Conservation (phyloP, 73 alveolate species). For the Blepharisma japonicum region DNA sequence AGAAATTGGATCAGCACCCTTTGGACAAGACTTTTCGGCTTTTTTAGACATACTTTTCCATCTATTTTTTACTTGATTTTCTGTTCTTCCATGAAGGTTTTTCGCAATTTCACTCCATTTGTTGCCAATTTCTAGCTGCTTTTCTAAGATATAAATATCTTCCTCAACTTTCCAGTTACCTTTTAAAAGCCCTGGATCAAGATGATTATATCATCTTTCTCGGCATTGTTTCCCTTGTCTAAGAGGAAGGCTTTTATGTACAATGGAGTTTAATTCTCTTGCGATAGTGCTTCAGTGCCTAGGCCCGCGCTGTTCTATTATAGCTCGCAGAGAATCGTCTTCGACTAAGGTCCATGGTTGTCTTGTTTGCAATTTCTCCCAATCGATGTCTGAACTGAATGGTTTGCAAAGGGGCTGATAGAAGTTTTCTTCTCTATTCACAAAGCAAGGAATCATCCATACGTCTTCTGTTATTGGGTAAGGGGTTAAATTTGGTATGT, state of each 20-base stretch:
- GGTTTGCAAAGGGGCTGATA: constrained; percentile 22
- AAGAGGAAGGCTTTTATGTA: constrained; percentile 26
- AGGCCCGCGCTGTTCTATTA: constrained; percentile 38
- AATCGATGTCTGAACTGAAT: background rate
- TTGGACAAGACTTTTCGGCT: background rate
- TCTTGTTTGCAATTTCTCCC: background rate
- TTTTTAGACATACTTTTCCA: constrained; percentile 34
- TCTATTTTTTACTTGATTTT: constrained; percentile 76
- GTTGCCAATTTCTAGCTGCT: constrained; percentile 71
- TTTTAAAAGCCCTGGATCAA: constrained; percentile 73
- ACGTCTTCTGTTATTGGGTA: background rate
- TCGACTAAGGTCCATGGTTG: constrained; percentile 35
- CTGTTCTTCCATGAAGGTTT: constrained; percentile 76
- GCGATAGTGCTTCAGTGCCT: constrained; percentile 55
- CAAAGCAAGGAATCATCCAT: constrained; percentile 29
- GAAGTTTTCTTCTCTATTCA: constrained; percentile 5
- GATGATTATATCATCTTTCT: constrained; percentile 80
- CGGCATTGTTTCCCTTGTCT: constrained; percentile 85
- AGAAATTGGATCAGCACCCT: no score
- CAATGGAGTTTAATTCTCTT: constrained; percentile 28
- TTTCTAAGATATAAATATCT: constrained; percentile 67
- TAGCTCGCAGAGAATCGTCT: constrained; percentile 30
- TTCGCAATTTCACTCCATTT: constrained; percentile 80
- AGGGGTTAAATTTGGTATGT: background rate
- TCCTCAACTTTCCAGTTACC: constrained; percentile 74